Conservation (phyloP, 202 grass and related monocot genomes). For the Setaria viridis region DNA sequence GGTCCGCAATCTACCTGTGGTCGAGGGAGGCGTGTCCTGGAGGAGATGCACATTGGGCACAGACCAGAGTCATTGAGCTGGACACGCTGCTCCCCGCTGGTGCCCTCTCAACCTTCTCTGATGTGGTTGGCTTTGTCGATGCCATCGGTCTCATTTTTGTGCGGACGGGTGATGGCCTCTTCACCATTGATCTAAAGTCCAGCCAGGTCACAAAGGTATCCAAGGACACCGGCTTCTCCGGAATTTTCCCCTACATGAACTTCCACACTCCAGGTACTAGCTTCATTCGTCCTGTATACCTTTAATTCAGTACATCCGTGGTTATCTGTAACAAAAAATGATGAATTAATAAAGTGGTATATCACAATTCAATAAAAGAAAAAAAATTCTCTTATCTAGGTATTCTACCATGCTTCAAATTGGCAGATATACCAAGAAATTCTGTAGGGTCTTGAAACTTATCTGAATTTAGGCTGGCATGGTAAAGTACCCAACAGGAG, state of each 20-base stretch:
- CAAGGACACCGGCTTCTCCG: background rate
- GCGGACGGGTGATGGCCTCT: background rate
- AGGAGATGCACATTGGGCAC: background rate
- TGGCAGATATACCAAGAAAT: background rate
- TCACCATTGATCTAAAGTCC: constrained; percentile 20
- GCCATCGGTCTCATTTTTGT: background rate
- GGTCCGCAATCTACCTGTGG: background rate
- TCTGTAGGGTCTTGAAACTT: background rate
- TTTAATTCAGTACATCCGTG: background rate
- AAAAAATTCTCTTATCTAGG: background rate
- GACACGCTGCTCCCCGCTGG: background rate
- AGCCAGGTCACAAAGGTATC: background rate
- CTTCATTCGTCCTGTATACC: background rate
- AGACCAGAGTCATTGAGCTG: background rate
- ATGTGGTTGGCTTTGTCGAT: background rate
- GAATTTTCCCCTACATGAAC: constrained; percentile 3
- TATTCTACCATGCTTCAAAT: background rate
- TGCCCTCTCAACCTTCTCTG: background rate
- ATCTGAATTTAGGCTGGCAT: background rate
- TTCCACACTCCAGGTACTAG: constrained; percentile 18
- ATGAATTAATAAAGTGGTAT: background rate
- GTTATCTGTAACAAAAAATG: background rate
- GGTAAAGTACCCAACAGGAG: background rate
- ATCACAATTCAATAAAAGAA: background rate
- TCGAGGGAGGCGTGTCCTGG: background rate